Conservation (phyloP, 306 rosid species). For the Lathyrus oleraceus region DNA sequence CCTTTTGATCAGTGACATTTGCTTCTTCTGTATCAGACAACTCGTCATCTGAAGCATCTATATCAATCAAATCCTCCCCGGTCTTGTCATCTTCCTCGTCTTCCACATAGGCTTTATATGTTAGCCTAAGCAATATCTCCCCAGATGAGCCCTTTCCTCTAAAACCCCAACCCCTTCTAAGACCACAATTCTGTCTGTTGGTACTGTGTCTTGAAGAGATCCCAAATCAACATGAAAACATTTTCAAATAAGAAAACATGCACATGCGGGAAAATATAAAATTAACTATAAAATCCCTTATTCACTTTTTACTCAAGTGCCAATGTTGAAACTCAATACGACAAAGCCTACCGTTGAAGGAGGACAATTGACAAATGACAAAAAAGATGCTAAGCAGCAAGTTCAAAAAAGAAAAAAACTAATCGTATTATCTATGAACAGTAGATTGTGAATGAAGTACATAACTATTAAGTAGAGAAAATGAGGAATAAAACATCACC, state of each 20-base stretch:
- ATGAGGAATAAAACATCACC: slow-evolving; percentile 1
- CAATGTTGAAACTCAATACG: not conserved
- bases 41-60: slow-evolving; percentile 80
- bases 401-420: not conserved
- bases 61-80: slow-evolving; percentile 46
- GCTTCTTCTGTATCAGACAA: slow-evolving; percentile 69
- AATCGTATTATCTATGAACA: not conserved
- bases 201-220: slow-evolving; percentile 94
- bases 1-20: slow-evolving; percentile 40
- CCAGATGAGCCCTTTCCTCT: slow-evolving; percentile 77
- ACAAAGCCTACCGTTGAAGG: slow-evolving; percentile 4
- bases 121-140: slow-evolving; percentile 86
- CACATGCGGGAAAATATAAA: not conserved
- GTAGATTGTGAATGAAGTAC: slow-evolving; percentile 3
- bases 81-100: slow-evolving; percentile 94
- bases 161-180: slow-evolving; percentile 82
- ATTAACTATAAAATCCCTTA: slow-evolving; percentile 5
- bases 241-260: slow-evolving; percentile 32
- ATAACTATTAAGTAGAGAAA: slow-evolving; percentile 16
- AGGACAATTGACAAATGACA: not conserved
- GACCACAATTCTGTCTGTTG: slow-evolving; percentile 85
- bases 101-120: slow-evolving; percentile 97
- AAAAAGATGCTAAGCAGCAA: not conserved
- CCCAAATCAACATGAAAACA: slow-evolving; percentile 76
- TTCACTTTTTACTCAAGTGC: not conserved